Conservation (phyloP, 805 yeast species). For the Cyberlindnera veronae region DNA sequence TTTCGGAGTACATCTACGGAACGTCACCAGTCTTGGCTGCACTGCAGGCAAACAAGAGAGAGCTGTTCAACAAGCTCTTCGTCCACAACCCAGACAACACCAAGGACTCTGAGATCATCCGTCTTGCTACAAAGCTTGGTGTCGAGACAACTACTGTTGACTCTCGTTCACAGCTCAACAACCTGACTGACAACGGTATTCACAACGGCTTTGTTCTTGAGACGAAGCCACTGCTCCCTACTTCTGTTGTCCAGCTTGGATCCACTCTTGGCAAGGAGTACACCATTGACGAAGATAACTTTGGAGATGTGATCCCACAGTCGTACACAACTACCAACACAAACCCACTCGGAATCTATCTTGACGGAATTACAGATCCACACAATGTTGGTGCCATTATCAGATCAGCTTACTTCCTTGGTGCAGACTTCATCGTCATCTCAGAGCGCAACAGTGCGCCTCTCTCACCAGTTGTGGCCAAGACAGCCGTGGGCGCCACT, state of each 20-base stretch:
- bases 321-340: slow-evolving; percentile 23
- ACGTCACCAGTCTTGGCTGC: slow-evolving; percentile 74
- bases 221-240: slow-evolving; percentile 47
- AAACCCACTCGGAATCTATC: slow-evolving; percentile 65
- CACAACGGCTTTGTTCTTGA: slow-evolving; percentile 81
- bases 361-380: slow-evolving; percentile 83
- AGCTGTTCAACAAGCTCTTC: slow-evolving; percentile 47
- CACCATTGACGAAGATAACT: slow-evolving; percentile 25
- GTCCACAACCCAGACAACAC: slow-evolving; percentile 38
- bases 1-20: slow-evolving; percentile 72
- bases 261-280: slow-evolving; percentile 16
- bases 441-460: slow-evolving; percentile 72
- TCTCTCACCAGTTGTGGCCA: slow-evolving; percentile 72
- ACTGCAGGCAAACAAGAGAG: slow-evolving; percentile 51
- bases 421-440: slow-evolving; percentile 73
- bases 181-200: slow-evolving; percentile 60
- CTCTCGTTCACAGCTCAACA: slow-evolving; percentile 49
- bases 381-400: slow-evolving; percentile 84
- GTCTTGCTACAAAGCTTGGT: slow-evolving; percentile 39
- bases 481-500: slow-evolving; percentile 81
- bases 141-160: slow-evolving; percentile 16
- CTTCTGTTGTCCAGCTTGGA: slow-evolving; percentile 29
- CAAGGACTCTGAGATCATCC: slow-evolving; percentile 39
- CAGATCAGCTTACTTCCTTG: slow-evolving; percentile 76
- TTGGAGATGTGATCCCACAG: slow-evolving; percentile 25